Base-by-base conservation (phyloP, 2,329 filamentous ascomycete species). In the Dothiorella sarmentorum region DNA sequence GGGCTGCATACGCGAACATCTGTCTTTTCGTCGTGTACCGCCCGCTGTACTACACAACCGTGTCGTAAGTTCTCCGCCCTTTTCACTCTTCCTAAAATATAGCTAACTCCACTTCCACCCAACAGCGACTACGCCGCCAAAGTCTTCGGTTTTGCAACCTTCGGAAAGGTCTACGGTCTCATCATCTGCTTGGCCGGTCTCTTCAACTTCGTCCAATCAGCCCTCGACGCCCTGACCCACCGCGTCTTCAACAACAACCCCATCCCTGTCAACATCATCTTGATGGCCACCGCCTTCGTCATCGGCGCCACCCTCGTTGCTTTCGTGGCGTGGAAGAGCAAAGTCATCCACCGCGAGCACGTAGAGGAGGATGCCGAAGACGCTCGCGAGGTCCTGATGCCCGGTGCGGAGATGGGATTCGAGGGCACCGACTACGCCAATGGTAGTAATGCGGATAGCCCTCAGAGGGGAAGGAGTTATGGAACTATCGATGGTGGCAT, bases 121-220 rank as follows among this genome's bases (percentile, higher is more conserved):
- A 24, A 24, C 52, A 81, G 81, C 24, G 91, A 96, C 75, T 96
- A 95, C 72, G 84, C 85, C 18, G 91, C 90, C 61, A 96, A 96
- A 75, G 91, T 96, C 33, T 96, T 96, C 70, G 91, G 91, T 15
- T 96, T 96, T 75, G 72, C 86, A 61, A 96, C 91, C 0, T 96
- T 96, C 65, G 92, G 91, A 44, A 96, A 90, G 59, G 91, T 97
- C n/a, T 96, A 96, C 73, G 91, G 91, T 10, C 81, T 92, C 18
- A 89, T 96, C 64, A 96, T 96, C 65, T 95, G 90, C 73, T 76
- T 94, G 1, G 87, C 91, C 0, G 91, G 92, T 0, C 71, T 96
- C 0, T 81, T 91, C 67, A 96, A 95, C 73, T 92, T 97, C 68
- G 84, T 84, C 1, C 91, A 96, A 75, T 87, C 87, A 4, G 90